phyloP scores from a whole-genome alignment of 2,329 filamentous ascomycete genomes.

The Lachnellula suecica region DNA sequence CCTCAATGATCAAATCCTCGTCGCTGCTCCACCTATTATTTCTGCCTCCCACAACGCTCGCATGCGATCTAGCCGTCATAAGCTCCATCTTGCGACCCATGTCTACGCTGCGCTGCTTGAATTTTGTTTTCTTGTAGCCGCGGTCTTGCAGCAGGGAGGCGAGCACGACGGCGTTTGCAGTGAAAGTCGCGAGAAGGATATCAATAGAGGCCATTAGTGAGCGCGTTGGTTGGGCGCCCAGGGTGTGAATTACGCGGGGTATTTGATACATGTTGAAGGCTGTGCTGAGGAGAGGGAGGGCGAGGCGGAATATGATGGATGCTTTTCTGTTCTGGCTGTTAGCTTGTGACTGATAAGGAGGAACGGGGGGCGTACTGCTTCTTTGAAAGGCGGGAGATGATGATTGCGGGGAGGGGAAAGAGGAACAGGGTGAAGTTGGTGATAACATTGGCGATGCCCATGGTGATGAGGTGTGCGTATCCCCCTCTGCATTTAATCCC shows the following conservation, averaged over 20 bases:
- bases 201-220: conserved; percentile 87
- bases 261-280: conserved; percentile 77
- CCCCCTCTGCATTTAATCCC: conserved; percentile 81
- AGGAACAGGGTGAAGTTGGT: conserved; percentile 84
- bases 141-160: conserved; percentile 89
- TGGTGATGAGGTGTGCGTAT: conserved; percentile 80
- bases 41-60: conserved; percentile 49
- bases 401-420: conserved; percentile 85
- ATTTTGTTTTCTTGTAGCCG: conserved; percentile 86
- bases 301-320: conserved; percentile 78
- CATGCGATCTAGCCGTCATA: conserved; percentile 38
- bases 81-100: conserved; percentile 42
- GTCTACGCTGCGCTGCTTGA: conserved; percentile 42
- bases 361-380: conserved; percentile 39
- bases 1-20: conserved; percentile 76
- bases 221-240: conserved; percentile 78
- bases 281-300: conserved; percentile 76
- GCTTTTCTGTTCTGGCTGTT: conserved; percentile 58
- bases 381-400: conserved; percentile 70
- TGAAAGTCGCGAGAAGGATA: conserved; percentile 79
- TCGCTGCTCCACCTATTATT: conserved; percentile 73
- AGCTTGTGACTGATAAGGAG: not conserved
- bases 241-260: conserved; percentile 64
- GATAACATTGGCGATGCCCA: conserved; percentile 80
- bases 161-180: conserved; percentile 87